phyloP scores from a whole-genome alignment of 768 basidiomycete genomes.

The Tephrocybe sp. region DNA sequence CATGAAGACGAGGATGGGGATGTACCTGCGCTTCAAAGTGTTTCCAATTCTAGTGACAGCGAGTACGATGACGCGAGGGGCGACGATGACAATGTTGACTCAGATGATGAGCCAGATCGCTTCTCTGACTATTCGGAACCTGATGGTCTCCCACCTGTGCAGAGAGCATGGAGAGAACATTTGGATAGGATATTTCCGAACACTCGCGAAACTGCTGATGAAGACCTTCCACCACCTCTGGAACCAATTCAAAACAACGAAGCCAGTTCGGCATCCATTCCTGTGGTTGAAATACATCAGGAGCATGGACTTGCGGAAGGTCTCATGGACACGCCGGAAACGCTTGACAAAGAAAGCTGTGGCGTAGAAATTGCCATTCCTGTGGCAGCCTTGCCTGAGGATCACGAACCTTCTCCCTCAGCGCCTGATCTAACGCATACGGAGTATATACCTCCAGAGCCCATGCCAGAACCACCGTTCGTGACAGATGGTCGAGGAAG shows the following conservation, averaged over 20 bases:
- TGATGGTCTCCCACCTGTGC: neutral
- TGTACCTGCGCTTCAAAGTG: slow-evolving; percentile 36
- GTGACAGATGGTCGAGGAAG: slow-evolving; percentile 65
- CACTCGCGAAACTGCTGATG: neutral
- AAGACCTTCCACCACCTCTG: neutral
- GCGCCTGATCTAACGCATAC: neutral
- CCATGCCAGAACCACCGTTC: slow-evolving; percentile 43
- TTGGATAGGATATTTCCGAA: neutral
- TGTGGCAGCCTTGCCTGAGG: neutral
- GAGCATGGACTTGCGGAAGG: slow-evolving; percentile 4
- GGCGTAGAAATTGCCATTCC: neutral
- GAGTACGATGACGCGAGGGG: slow-evolving; percentile 12
- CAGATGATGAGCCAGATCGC: slow-evolving; percentile 1
- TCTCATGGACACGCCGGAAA: neutral
- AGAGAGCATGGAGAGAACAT: neutral
- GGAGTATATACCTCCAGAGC: neutral
- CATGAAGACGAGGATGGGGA: slow-evolving; percentile 23
- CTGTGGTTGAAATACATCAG: slow-evolving; percentile 8
- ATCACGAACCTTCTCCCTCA: neutral
- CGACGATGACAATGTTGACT: slow-evolving; percentile 16
- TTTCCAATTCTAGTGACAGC: slow-evolving; percentile 35
- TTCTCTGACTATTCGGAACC: neutral
- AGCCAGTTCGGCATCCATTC: slow-evolving; percentile 13
- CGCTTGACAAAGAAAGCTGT: neutral
- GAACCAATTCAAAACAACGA: neutral